Percentiles rank a stretch among this genome's conserved stretches.
Evolutionary conservation across 768 basidiomycete species (phyloP).

Genomic region (Pisolithus sp.): DNA sequence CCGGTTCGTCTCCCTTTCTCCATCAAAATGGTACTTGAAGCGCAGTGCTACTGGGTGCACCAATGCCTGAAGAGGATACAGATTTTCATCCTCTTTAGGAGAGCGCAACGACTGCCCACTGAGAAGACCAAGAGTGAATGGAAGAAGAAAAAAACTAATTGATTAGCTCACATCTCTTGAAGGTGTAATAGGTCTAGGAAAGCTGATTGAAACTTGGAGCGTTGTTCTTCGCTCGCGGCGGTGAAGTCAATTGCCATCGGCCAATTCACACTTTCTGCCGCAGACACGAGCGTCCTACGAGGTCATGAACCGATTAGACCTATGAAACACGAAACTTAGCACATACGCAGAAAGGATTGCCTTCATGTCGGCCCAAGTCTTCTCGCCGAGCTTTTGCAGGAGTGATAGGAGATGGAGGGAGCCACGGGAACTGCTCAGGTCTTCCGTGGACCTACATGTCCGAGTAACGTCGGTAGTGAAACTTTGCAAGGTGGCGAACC

Average conservation of each 20-base stretch:
- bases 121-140: constrained; percentile 1
- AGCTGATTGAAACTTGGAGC: constrained; percentile 64
- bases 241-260: constrained; percentile 68
- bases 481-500: constrained; percentile 55
- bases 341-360: constrained; percentile 55
- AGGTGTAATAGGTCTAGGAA: constrained; percentile 73
- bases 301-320: constrained; percentile 2
- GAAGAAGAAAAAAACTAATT: neutral
- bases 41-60: constrained; percentile 77
- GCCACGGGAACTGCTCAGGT: constrained; percentile 38
- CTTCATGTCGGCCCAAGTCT: constrained; percentile 77
- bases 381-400: constrained; percentile 54
- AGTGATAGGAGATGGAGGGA: constrained; percentile 57
- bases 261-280: constrained; percentile 80
- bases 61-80: constrained; percentile 83
- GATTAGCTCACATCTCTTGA: constrained; percentile 63
- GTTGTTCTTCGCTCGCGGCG: constrained; percentile 40
- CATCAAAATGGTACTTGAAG: constrained; percentile 95
- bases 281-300: constrained; percentile 51
- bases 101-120: constrained; percentile 51
- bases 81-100: constrained; percentile 34
- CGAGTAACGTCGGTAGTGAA: constrained; percentile 49
- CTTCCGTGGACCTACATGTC: constrained; percentile 41
- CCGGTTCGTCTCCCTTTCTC: constrained; percentile 78
- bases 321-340: neutral